A percentile compares a stretch with the other conserved stretches of the same genome.
Evolutionary conservation across 805 yeast species (phyloP).

Genomic region (Metschnikowia shivogae): DNA sequence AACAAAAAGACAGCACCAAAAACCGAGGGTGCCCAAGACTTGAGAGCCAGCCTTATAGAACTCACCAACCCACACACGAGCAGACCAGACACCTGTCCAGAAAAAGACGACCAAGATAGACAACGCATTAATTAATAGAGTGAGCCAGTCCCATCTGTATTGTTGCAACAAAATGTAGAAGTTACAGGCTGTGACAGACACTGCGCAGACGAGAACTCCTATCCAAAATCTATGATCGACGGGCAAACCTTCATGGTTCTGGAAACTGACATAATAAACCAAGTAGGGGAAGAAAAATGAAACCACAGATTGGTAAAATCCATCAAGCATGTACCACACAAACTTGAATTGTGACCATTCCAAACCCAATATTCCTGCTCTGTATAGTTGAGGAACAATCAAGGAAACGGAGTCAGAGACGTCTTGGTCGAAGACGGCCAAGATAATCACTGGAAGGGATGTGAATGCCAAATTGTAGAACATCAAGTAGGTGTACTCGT

Average conservation of each 20-base stretch:
- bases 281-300: slow-evolving; percentile 73
- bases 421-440: slow-evolving; percentile 81
- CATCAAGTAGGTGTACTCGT: slow-evolving; percentile 75
- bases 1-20: slow-evolving; percentile 62
- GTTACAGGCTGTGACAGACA: slow-evolving; percentile 63
- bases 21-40: slow-evolving; percentile 54
- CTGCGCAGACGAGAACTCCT: slow-evolving; percentile 58
- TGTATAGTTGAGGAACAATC: slow-evolving; percentile 70
- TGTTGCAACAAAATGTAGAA: slow-evolving; percentile 64
- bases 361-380: slow-evolving; percentile 63
- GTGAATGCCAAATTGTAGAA: slow-evolving; percentile 82
- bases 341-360: slow-evolving; percentile 73
- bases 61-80: slow-evolving; percentile 47
- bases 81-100: slow-evolving; percentile 82
- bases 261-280: slow-evolving; percentile 30
- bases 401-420: slow-evolving; percentile 65
- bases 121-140: slow-evolving; percentile 47
- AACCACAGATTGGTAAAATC: slow-evolving; percentile 68
- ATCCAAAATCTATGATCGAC: slow-evolving; percentile 68
- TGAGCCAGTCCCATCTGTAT: slow-evolving; percentile 74
- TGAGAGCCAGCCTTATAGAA: slow-evolving; percentile 64
- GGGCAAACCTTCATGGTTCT: slow-evolving; percentile 49
- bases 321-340: slow-evolving; percentile 72
- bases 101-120: slow-evolving; percentile 57
- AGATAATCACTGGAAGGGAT: slow-evolving; percentile 71